Percentiles rank a stretch among this genome's conserved stretches.
Evolutionary conservation across 176 grass and related monocot genomes (phyloP).

Genomic region (Miscanthus lutarioriparius): DNA sequence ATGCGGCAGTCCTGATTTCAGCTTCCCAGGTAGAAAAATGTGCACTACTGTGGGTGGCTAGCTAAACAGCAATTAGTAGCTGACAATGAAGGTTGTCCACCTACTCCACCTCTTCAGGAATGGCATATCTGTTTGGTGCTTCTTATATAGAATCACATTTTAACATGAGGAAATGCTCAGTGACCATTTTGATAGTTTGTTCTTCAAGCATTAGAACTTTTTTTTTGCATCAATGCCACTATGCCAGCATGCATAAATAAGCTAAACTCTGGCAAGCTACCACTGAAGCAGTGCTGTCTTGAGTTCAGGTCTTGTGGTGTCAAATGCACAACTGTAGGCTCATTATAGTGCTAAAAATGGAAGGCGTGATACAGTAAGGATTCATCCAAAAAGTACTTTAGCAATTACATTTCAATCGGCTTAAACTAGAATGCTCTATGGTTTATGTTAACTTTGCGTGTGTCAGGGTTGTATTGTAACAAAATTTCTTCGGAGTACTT

Average conservation of each 20-base stretch:
- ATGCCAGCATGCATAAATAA: too few species aligned
- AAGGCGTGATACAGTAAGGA: neutral
- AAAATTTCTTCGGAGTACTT: too few species aligned
- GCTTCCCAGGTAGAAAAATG: neutral
- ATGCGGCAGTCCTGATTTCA: neutral
- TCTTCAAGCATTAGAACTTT: neutral
- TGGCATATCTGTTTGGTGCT: neutral
- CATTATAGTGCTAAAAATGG: neutral
- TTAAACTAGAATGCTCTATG: neutral
- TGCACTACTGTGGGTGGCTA: neutral
- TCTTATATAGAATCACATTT: neutral
- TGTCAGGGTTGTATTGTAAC: too few species aligned
- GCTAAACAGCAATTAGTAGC: neutral
- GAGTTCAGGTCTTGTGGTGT: neutral
- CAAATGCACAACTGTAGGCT: neutral
- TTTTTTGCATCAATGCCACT: neutral
- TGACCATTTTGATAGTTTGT: neutral
- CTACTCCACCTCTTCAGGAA: neutral
- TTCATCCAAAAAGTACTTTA: neutral
- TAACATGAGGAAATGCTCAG: neutral
- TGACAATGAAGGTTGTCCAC: neutral
- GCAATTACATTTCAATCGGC: neutral
- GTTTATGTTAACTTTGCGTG: too few species aligned
- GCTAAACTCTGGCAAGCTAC: neutral
- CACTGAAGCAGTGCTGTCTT: neutral